Evolutionary conservation across 1,284 basidiomycete species (phyloP), one percentile per base, ranked within the genome.

Genomic region (Trametes versicolor): DNA sequence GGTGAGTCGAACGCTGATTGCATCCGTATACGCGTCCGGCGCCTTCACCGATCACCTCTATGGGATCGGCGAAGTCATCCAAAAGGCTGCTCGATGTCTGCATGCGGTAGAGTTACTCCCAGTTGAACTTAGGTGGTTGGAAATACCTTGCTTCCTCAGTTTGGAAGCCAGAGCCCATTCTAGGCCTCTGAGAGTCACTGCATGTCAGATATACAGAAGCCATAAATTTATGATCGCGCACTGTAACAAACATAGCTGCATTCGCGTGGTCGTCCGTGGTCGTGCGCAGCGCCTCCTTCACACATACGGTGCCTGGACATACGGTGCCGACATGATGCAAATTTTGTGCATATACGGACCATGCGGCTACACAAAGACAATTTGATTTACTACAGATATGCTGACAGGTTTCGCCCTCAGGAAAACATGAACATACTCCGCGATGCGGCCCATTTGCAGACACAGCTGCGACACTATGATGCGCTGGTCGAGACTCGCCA

Each of bases 401-500:
- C 48, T 49, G 13, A 49, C 25, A 17, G 19, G 19, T 13, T 3
- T 49, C 27, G 8, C 25, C 12, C 27, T 10, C 61, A 97, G 94
- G 95, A 97, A 74, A 99, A 99, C 76, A 81, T 97, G 73, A 98
- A 97, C 76, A 90, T 99, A 64, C 80, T 99, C 25, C 90, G 95
- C 57, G 98, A 99, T 77, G 88, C 95, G 0, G 95, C 96, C 5
- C 90, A 94, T 59, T 85, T 99, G 36, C 93, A 97, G 73, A 91
- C 95, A 0, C 96, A 99, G 73, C 86, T 97, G n/a, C 88, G 98
- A 45, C 82, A 92, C 60, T 98, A 90, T 77, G 88, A 93, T 51
- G 83, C 82, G 3, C 86, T 98, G 39, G 87, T 97, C 48, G 93
- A 97, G 63, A 93, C 93, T 1, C 89, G 98, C 7, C 87, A 94